Base-by-base conservation (phyloP, 2,329 filamentous ascomycete species). In the Colletotrichum paranaense region DNA sequence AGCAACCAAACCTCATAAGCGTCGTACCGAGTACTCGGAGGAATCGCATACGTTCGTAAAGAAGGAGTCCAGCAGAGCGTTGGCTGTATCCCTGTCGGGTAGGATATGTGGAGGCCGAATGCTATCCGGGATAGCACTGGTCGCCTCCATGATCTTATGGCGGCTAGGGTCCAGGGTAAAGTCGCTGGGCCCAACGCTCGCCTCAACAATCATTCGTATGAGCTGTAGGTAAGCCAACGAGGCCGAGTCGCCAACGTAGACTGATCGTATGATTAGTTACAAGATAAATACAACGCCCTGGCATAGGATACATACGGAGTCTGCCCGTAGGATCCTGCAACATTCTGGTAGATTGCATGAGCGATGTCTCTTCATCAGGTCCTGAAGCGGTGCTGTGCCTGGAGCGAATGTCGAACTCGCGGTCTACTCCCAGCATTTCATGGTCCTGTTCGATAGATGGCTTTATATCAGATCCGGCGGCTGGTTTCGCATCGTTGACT, bases 241-340 rank as follows among this genome's bases (percentile, higher is more conserved):
- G 1, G 90, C 89, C 2, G 91, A 90, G 75, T 92, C 89, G n/a
- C 91, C 90, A 73, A 92, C 84, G 74, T 91, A 92, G 28, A 90
- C 88, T 89, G 38, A 1, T 35, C 26, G 11, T 8, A 2, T 60
- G 14, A 35, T 70, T 38, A 73, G 67, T 26, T 28, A 55, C 28
- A 42, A 16, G n/a, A 28, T 5, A 42, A 62, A 22, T 8, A 32
- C n/a, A 35, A 16, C 4, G 12, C 7, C 4, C n/a, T 9, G 28
- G 24, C 12, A 35, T 38, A 49, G 24, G 30, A 53, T 3, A 42
- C 88, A 80, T 82, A 90, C 89, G 82, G 42, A 91, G 81, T 76
- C 88, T 84, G 11, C 89, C 89, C 0, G 86, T 89, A 12, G 86
- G 86, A 77, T 92, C 90, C 76, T 89, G 86, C 52, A 92, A 81